A percentile compares a stretch with the other conserved stretches of the same genome.
Evolutionary conservation across 805 yeast species (phyloP).

Genomic region (Grigorovia yakushimaensis): DNA sequence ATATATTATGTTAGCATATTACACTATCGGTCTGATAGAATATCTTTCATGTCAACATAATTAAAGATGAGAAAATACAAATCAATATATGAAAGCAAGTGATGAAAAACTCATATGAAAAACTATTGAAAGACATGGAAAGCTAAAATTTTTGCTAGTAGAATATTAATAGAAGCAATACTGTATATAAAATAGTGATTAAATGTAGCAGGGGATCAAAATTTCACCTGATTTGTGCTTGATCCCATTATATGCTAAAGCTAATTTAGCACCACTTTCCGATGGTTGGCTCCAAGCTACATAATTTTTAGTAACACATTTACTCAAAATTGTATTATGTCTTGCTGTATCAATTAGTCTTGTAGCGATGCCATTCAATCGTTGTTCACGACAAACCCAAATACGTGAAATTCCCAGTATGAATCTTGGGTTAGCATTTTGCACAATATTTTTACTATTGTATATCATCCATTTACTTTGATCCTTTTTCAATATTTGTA

Average conservation of each 20-base stretch:
- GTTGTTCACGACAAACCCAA: constrained; percentile 35
- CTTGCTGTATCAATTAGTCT: constrained; percentile 37
- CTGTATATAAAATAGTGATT: not conserved
- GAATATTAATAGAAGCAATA: not conserved
- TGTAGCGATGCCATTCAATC: constrained; percentile 44
- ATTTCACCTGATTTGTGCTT: constrained; percentile 33
- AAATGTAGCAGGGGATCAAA: constrained; percentile 26
- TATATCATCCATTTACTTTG: constrained; percentile 53
- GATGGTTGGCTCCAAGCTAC: constrained; percentile 71
- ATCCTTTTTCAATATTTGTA: constrained; percentile 32
- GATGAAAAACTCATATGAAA: too few species aligned
- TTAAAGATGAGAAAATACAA: too few species aligned
- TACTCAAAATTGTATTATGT: constrained; percentile 40
- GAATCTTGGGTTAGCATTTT: constrained; percentile 32
- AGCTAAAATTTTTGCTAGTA: too few species aligned
- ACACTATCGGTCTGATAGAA: too few species aligned
- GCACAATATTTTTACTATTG: constrained; percentile 41
- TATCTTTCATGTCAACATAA: too few species aligned
- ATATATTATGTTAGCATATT: too few species aligned
- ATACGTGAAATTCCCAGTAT: constrained; percentile 42
- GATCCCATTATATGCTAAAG: constrained; percentile 45
- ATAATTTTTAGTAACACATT: constrained; percentile 32
- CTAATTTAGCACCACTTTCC: constrained; percentile 51
- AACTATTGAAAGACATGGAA: too few species aligned
- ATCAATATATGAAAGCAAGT: too few species aligned